Conservation (phyloP, 2,329 filamentous ascomycete genomes). For the Fusarium subglutinans region DNA sequence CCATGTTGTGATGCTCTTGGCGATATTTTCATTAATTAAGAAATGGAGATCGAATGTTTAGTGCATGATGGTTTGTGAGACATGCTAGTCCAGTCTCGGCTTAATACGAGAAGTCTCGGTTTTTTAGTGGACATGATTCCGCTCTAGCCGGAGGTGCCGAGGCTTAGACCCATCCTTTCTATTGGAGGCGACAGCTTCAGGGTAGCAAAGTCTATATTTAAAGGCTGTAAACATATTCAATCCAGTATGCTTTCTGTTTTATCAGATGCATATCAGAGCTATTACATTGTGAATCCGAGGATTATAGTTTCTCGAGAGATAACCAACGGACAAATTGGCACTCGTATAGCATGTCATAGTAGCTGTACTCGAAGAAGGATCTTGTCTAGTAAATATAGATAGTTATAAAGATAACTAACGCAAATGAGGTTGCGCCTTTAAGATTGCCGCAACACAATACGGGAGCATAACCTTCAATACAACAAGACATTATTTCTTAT, state of each 20-base stretch:
- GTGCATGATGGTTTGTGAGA: background rate
- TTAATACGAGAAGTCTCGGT: background rate
- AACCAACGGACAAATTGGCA: background rate
- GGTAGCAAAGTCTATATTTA: background rate
- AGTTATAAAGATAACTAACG: too few species aligned
- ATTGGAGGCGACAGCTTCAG: background rate
- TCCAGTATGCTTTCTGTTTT: background rate
- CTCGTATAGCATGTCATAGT: too few species aligned
- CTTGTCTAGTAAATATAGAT: too few species aligned
- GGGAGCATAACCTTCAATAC: fast-evolving
- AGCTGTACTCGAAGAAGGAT: background rate
- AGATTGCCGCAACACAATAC: fast-evolving
- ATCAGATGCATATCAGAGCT: background rate
- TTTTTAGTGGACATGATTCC: background rate
- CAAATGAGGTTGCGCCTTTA: too few species aligned
- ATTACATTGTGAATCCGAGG: fast-evolving
- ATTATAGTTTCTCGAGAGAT: fast-evolving
- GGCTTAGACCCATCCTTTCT: too few species aligned
- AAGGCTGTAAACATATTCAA: too few species aligned
- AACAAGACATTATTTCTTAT: background rate
- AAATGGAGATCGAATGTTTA: background rate
- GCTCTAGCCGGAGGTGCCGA: background rate
- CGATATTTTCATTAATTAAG: background rate
- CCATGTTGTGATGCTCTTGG: fast-evolving
- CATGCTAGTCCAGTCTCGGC: background rate